These are phyloP conservation scores for Fusarium palustre DNA, from an alignment of 2,329 filamentous ascomycete species.

Conservation along the genomic window DNA sequence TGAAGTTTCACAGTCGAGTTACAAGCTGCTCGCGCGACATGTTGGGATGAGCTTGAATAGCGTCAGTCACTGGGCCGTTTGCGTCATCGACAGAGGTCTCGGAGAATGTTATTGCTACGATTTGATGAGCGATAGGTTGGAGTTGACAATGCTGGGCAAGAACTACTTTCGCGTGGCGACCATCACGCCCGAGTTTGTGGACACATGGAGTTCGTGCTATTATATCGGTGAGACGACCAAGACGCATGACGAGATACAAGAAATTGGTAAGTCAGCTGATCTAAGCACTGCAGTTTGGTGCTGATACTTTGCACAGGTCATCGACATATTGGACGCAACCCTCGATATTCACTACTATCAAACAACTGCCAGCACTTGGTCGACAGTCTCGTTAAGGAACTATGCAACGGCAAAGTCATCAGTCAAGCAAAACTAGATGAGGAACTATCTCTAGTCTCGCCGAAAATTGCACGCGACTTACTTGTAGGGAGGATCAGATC, in stretches of 20 bases:
- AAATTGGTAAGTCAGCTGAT: constrained; percentile 23
- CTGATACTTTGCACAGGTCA: constrained; percentile 23
- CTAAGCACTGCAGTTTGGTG: rapidly evolving
- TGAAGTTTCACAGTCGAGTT: constrained; percentile 41
- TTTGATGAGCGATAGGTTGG: constrained; percentile 45
- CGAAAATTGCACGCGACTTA: constrained; percentile 45
- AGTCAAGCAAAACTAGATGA: constrained; percentile 44
- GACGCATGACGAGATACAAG: constrained; percentile 40
- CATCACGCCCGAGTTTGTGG: constrained; percentile 40
- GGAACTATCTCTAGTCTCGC: constrained; percentile 32
- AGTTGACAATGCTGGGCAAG: constrained; percentile 40
- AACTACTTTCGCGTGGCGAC: constrained; percentile 42
- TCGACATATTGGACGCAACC: constrained; percentile 32
- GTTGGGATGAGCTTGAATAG: constrained; percentile 45
- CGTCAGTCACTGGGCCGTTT: constrained; percentile 46
- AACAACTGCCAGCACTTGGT: constrained; percentile 46
- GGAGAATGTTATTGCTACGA: constrained; percentile 43
- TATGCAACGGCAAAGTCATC: constrained; percentile 45
- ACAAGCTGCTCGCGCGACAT: constrained; percentile 39
- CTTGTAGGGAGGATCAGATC: constrained; percentile 37
- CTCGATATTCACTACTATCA: constrained; percentile 36
- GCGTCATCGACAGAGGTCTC: constrained; percentile 41
- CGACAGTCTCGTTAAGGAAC: constrained; percentile 42
- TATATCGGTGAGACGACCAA: constrained; percentile 47
- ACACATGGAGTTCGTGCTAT: constrained; percentile 45